These are phyloP conservation scores for Colletotrichum sp. DNA, from an alignment of 2,329 filamentous ascomycete species.

Conservation along the genomic window DNA sequence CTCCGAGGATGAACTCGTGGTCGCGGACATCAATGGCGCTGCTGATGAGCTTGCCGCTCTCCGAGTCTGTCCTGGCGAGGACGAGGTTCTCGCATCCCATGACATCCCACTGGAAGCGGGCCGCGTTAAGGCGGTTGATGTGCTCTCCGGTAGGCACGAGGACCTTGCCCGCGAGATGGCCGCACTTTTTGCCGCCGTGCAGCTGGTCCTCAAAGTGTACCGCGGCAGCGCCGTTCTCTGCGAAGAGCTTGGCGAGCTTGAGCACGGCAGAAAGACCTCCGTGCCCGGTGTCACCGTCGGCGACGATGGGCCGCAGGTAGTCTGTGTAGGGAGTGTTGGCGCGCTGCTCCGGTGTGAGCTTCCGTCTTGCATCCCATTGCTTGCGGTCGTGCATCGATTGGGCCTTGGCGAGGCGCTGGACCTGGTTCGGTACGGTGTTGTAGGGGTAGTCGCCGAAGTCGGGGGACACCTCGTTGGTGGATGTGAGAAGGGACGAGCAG, in stretches of 20 bases:
- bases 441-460: conserved; percentile 99
- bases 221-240: conserved; percentile 93
- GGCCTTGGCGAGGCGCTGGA: conserved; percentile 93
- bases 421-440: conserved; percentile 98
- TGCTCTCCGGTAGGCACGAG: conserved; percentile 93
- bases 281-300: conserved; percentile 95
- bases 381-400: conserved; percentile 97
- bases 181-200: conserved; percentile 98
- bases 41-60: conserved; percentile 88
- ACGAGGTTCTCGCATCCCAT: conserved; percentile 97
- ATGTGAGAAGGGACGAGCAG: conserved; percentile 90
- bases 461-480: conserved; percentile 95
- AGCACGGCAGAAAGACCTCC: conserved; percentile 91
- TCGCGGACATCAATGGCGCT: conserved; percentile 93
- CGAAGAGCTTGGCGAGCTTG: conserved; percentile 96
- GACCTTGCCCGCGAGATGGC: conserved; percentile 94
- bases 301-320: conserved; percentile 93
- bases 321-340: conserved; percentile 82
- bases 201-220: conserved; percentile 99
- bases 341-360: conserved; percentile 76
- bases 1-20: conserved; percentile 94
- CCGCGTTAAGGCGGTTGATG: conserved; percentile 91
- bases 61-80: conserved; percentile 93
- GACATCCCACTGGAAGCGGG: conserved; percentile 96
- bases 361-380: conserved; percentile 85